Percentiles rank a stretch among this genome's conserved stretches.
Evolutionary conservation across 2,329 filamentous ascomycete species (phyloP).

Genomic region (Diaporthe ampelina): DNA sequence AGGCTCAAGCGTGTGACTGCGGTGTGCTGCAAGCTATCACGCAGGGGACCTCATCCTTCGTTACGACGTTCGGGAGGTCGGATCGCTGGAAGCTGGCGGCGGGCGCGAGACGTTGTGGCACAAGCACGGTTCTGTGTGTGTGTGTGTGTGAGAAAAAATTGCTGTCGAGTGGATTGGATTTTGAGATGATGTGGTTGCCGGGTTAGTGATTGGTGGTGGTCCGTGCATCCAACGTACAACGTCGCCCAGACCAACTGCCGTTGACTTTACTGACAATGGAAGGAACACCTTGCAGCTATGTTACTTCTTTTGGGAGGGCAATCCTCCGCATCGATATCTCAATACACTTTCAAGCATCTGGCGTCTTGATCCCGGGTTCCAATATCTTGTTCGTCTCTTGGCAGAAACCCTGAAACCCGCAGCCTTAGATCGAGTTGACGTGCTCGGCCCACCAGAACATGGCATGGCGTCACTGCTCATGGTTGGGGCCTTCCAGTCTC

Average conservation of each 20-base stretch:
- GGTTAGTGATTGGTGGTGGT: background rate
- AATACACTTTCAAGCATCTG: background rate
- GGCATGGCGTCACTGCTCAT: background rate
- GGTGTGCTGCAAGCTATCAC: background rate
- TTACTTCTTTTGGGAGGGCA: no score
- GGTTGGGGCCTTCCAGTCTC: background rate
- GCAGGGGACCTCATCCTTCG: no score
- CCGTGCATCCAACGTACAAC: background rate
- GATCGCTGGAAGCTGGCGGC: background rate
- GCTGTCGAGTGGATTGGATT: background rate
- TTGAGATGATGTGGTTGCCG: background rate
- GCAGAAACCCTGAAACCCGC: background rate
- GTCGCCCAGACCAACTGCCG: no score
- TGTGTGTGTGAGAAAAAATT: background rate
- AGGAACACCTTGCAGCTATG: background rate
- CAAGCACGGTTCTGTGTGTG: background rate
- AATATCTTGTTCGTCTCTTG: background rate
- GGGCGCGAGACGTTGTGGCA: background rate
- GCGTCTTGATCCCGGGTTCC: background rate
- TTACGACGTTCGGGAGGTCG: background rate
- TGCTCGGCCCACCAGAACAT: background rate
- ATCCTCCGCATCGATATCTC: background rate
- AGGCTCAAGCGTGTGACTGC: background rate
- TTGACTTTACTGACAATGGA: background rate
- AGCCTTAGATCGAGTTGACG: background rate